A percentile compares a stretch with the other conserved stretches of the same genome.
Conservation (phyloP, 202 grass and related monocot genomes). For the Musa balbisiana region DNA sequence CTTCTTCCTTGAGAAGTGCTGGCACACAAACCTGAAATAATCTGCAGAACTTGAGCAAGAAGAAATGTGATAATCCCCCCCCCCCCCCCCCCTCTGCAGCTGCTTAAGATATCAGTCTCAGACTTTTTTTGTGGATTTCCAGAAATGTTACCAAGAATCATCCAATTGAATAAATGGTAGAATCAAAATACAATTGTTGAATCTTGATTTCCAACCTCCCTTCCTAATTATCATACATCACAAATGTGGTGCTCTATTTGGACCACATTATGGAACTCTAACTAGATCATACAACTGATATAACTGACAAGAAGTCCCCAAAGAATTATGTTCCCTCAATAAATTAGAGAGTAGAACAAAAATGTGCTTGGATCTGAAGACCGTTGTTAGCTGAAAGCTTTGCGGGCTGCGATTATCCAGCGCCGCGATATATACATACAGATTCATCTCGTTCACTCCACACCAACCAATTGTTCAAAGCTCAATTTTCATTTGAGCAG, state of each 20-base stretch:
- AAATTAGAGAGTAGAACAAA: conserved; percentile 51
- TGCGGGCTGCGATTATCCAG: conserved; percentile 16
- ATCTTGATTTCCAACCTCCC: conserved; percentile 2
- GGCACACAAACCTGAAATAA: neutral
- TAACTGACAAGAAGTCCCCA: conserved; percentile 31
- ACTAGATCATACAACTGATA: conserved; percentile 9
- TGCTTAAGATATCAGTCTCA: too few relatives aligned
- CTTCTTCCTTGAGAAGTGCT: neutral
- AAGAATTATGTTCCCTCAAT: conserved; percentile 59
- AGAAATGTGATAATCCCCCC: neutral
- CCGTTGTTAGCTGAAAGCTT: conserved; percentile 62
- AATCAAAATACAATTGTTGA: neutral
- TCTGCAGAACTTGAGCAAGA: neutral
- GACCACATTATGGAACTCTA: conserved; percentile 21
- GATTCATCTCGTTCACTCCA: conserved; percentile 29
- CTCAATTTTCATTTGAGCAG: conserved; percentile 98
- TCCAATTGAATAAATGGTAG: neutral
- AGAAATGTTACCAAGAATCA: neutral
- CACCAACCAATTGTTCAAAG: conserved; percentile 35
- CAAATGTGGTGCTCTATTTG: conserved; percentile 27
- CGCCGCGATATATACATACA: conserved; percentile 49
- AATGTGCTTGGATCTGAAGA: conserved; percentile 62
- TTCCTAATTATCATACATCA: conserved; percentile 2
- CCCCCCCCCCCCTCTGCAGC: neutral
- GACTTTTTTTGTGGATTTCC: too few relatives aligned